Evolutionary conservation across 257 asterid species (phyloP).

Genomic region (Ajuga chamaepitys): DNA sequence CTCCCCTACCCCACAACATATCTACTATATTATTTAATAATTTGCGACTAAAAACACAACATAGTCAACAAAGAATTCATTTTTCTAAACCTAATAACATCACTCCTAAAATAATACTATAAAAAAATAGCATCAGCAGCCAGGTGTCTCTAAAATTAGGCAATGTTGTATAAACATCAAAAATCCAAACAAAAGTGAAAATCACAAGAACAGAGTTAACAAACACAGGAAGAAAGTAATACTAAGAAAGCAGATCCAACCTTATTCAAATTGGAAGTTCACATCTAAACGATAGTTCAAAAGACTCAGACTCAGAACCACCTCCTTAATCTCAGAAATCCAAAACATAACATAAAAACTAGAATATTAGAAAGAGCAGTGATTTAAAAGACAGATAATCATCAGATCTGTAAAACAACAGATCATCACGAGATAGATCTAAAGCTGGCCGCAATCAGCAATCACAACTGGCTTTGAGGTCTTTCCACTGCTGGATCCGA

Average conservation of each 20-base stretch:
- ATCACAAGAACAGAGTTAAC: too few species aligned
- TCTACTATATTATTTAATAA: too few species aligned
- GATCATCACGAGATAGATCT: conserved; percentile 40
- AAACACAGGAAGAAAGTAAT: too few species aligned
- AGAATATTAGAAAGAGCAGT: not conserved
- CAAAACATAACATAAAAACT: not conserved
- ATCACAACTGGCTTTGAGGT: conserved; percentile 48
- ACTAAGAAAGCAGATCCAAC: conserved; percentile 1
- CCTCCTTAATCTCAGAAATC: conserved; percentile 11
- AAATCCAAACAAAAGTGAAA: too few species aligned
- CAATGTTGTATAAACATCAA: too few species aligned
- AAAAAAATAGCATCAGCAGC: too few species aligned
- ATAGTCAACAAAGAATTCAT: too few species aligned
- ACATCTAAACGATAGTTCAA: conserved; percentile 8
- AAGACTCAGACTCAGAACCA: conserved; percentile 11
- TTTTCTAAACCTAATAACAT: too few species aligned
- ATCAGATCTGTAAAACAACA: conserved; percentile 28
- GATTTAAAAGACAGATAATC: conserved; percentile 20
- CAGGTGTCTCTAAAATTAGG: too few species aligned
- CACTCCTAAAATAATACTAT: too few species aligned
- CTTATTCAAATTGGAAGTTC: conserved; percentile 23
- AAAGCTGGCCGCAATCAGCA: conserved; percentile 59
- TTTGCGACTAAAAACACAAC: too few species aligned
- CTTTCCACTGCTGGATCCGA: conserved; percentile 60
- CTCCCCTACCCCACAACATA: too few species aligned